Percentiles rank a stretch among this genome's conserved stretches.
These are phyloP conservation scores for Capsicum pubescens DNA, from an alignment of 257 asterid genomes.

Conservation along the genomic window DNA sequence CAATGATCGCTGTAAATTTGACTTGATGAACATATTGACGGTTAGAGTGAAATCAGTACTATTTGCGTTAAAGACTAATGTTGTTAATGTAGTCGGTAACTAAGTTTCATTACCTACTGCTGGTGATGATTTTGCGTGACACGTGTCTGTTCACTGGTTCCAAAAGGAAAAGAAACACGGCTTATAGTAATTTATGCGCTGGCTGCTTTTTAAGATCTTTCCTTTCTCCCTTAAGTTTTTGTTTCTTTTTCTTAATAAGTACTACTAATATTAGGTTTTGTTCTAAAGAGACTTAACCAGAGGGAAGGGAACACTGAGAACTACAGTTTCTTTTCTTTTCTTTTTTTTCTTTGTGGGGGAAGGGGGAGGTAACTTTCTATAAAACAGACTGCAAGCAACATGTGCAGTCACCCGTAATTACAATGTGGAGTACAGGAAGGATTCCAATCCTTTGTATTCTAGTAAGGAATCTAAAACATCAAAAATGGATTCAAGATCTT, in stretches of 20 bases:
- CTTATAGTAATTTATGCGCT: too few species aligned
- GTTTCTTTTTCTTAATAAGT: neutral
- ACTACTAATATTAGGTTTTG: slow-evolving; percentile 1
- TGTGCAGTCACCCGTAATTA: neutral
- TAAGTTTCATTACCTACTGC: neutral
- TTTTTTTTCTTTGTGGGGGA: neutral
- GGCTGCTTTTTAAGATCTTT: too few species aligned
- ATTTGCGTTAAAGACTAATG: neutral
- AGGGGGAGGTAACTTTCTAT: neutral
- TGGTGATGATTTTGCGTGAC: neutral
- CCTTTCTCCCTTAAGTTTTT: neutral
- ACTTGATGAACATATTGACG: neutral
- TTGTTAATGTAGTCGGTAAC: neutral
- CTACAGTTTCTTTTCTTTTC: neutral
- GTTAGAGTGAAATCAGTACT: neutral
- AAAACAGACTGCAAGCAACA: neutral
- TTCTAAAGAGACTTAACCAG: neutral
- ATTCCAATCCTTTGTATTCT: neutral
- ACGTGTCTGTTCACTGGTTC: neutral
- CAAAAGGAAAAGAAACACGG: neutral
- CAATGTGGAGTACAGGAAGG: neutral
- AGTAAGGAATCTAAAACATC: neutral
- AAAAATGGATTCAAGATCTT: slow-evolving; percentile 11
- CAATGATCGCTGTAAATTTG: neutral
- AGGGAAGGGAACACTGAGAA: neutral